Conservation (phyloP, 805 yeast genomes). For the Wickerhamiella vanderwaltii region DNA sequence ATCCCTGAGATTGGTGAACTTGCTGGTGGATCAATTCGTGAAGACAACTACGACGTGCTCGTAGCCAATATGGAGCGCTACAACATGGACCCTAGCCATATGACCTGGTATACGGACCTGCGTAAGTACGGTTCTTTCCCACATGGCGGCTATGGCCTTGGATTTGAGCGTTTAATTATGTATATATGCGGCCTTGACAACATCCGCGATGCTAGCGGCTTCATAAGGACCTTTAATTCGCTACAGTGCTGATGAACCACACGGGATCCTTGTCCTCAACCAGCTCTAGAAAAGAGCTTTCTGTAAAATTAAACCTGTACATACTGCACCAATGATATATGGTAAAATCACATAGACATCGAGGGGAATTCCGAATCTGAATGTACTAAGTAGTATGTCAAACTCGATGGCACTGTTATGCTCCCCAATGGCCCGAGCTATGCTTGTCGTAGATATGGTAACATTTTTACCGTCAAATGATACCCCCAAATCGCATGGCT, state of each 20-base stretch:
- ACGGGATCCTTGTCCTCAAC: too few species aligned
- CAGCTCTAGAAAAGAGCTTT: too few species aligned
- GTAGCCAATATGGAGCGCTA: constrained; percentile 38
- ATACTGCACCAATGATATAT: background rate
- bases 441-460: background rate
- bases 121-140: constrained; percentile 74
- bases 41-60: constrained; percentile 44
- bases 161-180: constrained; percentile 73
- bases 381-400: background rate
- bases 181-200: constrained; percentile 65
- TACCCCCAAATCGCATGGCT: constrained; percentile 23
- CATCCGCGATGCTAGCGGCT: constrained; percentile 75
- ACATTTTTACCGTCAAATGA: constrained; percentile 14
- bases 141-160: constrained; percentile 96
- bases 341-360: constrained; percentile 6
- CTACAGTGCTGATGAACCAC: constrained; percentile 40
- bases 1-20: constrained; percentile 90
- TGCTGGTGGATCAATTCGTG: constrained; percentile 90
- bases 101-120: constrained; percentile 71
- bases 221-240: constrained; percentile 58
- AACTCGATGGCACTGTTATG: constrained; percentile 4
- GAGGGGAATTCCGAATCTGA: constrained; percentile 4
- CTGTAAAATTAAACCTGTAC: too few species aligned
- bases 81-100: constrained; percentile 42
- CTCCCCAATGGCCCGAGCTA: background rate